Conservation (phyloP, 2,329 filamentous ascomycete genomes). For the Rutstroemia sp. region DNA sequence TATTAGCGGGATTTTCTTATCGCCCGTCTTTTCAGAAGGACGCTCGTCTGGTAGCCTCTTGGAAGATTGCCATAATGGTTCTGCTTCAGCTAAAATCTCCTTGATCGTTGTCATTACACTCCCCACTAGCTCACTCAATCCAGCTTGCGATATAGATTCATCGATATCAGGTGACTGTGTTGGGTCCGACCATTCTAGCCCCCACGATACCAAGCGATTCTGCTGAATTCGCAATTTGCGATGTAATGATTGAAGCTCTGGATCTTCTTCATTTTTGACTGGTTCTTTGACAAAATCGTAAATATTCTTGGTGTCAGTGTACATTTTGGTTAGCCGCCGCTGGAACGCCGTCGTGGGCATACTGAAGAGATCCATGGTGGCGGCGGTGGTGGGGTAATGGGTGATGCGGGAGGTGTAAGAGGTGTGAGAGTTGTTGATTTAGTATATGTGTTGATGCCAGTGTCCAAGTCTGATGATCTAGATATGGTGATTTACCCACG, state of each 20-base stretch:
- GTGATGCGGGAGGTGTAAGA: too few relatives aligned
- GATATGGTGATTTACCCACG: too few relatives aligned
- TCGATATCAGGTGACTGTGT: conserved; percentile 62
- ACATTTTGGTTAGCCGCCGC: conserved; percentile 61
- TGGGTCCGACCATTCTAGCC: conserved; percentile 72
- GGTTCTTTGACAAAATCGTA: conserved; percentile 64
- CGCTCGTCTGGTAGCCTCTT: conserved; percentile 34
- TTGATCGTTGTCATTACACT: conserved; percentile 77
- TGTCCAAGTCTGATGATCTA: not conserved
- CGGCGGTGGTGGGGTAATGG: not conserved
- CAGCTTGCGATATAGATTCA: conserved; percentile 62
- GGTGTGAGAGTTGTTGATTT: not conserved
- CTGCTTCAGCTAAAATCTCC: conserved; percentile 69
- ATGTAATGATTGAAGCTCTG: conserved; percentile 64
- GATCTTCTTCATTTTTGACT: conserved; percentile 54
- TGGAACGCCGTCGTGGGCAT: conserved; percentile 39
- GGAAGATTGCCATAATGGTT: conserved; percentile 60
- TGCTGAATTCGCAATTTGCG: conserved; percentile 68
- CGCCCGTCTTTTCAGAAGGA: conserved; percentile 31
- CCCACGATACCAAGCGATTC: conserved; percentile 72
- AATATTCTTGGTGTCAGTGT: conserved; percentile 74
- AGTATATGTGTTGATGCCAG: not conserved
- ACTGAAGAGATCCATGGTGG: conserved; percentile 25
- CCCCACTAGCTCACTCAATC: conserved; percentile 67
- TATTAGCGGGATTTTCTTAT: conserved; percentile 49